Conservation (phyloP, 2,329 filamentous ascomycete genomes). For the Aspergillus caelatus region DNA sequence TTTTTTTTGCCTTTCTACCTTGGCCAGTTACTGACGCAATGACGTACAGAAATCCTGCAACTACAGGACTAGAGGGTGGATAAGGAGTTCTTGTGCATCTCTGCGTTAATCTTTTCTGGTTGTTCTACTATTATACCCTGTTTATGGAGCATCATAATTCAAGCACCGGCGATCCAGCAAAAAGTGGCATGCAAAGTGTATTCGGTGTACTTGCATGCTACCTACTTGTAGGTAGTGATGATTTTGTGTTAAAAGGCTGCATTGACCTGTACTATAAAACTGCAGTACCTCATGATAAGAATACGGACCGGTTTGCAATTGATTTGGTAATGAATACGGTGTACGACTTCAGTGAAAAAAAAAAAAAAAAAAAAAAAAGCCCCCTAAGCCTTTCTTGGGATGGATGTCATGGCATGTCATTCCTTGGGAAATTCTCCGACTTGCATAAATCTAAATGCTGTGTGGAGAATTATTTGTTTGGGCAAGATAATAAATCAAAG, state of each 20-base stretch:
- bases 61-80: conserved; percentile 35
- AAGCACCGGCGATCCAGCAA: background rate
- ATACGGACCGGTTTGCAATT: background rate
- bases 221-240: background rate
- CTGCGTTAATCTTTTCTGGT: background rate
- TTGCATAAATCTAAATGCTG: background rate
- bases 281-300: background rate
- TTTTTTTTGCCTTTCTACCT: background rate
- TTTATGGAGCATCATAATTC: conserved; percentile 11
- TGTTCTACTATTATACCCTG: conserved; percentile 7
- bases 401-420: background rate
- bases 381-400: background rate
- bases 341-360: background rate
- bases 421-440: background rate
- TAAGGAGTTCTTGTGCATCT: conserved; percentile 1
- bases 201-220: background rate
- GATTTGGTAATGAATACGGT: background rate
- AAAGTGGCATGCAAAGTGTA: background rate
- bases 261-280: background rate
- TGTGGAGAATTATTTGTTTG: background rate
- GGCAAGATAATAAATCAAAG: background rate
- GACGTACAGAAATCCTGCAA: conserved; percentile 35
- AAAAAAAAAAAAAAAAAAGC: background rate
- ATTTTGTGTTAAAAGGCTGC: background rate
- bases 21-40: background rate